phyloP scores from a whole-genome alignment of 2,329 filamentous ascomycete genomes.

The Elsinoe batatas region DNA sequence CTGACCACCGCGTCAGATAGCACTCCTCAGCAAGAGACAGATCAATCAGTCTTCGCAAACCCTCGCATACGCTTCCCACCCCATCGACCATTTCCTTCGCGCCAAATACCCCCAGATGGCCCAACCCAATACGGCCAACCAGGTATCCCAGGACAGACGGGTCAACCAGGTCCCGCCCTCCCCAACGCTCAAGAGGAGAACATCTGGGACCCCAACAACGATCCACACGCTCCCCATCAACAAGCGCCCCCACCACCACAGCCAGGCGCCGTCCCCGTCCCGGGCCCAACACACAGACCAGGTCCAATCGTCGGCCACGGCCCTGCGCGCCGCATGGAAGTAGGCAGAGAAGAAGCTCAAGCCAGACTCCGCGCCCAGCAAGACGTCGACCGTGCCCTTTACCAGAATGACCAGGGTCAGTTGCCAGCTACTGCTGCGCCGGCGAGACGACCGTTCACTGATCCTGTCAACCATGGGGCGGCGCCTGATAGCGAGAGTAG shows the following conservation, averaged over 20 bases:
- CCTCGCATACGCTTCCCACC: conserved; percentile 4
- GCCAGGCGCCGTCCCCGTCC: not conserved
- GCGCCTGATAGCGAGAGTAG: conserved; percentile 25
- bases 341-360: not conserved
- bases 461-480: conserved; percentile 23
- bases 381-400: not conserved
- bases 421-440: not conserved
- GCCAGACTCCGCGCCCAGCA: not conserved
- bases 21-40: not conserved
- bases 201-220: not conserved
- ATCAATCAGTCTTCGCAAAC: not conserved
- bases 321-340: not conserved
- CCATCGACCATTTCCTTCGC: not conserved
- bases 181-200: conserved; percentile 5
- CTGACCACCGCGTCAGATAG: not conserved
- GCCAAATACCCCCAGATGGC: not conserved
- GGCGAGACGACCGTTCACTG: conserved; percentile 14
- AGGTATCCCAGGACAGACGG: not conserved
- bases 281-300: not conserved
- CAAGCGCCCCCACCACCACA: conserved; percentile 2
- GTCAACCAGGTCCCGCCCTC: not conserved
- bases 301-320: conserved; percentile 5
- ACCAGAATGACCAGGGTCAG: not conserved
- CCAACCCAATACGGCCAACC: not conserved
- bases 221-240: not conserved